These are phyloP conservation scores for Cetraspora pellucida DNA, from an alignment of 192 early-diverging fungal genomes.

Conservation along the genomic window DNA sequence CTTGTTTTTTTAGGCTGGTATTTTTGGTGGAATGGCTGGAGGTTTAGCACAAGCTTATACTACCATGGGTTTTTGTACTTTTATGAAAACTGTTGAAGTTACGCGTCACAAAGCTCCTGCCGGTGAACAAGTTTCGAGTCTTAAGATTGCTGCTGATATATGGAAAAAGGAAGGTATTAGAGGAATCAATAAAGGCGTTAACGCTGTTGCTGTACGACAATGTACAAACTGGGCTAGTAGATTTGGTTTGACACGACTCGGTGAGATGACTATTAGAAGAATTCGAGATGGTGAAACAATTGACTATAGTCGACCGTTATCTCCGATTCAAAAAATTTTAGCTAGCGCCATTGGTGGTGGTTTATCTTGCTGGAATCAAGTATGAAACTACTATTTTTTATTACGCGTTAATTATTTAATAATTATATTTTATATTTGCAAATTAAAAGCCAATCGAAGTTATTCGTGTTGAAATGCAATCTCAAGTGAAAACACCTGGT, in stretches of 20 bases:
- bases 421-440: neutral
- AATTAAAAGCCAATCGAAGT: slow-evolving; percentile 89
- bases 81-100: slow-evolving; percentile 99
- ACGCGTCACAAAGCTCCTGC: slow-evolving; percentile 86
- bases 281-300: slow-evolving; percentile 46
- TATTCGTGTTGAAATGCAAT: slow-evolving; percentile 99
- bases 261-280: slow-evolving; percentile 72
- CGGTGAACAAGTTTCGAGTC: slow-evolving; percentile 66
- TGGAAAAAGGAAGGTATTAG: slow-evolving; percentile 90
- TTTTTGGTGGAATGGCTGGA: slow-evolving; percentile 92
- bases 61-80: slow-evolving; percentile 99
- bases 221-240: slow-evolving; percentile 99
- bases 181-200: slow-evolving; percentile 98
- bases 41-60: slow-evolving; percentile 96
- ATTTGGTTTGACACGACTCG: slow-evolving; percentile 79
- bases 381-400: neutral
- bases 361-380: slow-evolving; percentile 92
- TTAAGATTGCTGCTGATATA: slow-evolving; percentile 85
- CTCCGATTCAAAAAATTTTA: slow-evolving; percentile 61
- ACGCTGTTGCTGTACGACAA: slow-evolving; percentile 96
- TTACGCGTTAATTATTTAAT: neutral
- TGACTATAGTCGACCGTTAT: slow-evolving; percentile 45
- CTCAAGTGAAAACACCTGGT: slow-evolving; percentile 82
- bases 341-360: slow-evolving; percentile 91
- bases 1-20: slow-evolving; percentile 66